Percentiles rank a stretch among this genome's conserved stretches.
Conservation (phyloP, 2,329 filamentous ascomycete genomes). For the Lachnellula suecica region DNA sequence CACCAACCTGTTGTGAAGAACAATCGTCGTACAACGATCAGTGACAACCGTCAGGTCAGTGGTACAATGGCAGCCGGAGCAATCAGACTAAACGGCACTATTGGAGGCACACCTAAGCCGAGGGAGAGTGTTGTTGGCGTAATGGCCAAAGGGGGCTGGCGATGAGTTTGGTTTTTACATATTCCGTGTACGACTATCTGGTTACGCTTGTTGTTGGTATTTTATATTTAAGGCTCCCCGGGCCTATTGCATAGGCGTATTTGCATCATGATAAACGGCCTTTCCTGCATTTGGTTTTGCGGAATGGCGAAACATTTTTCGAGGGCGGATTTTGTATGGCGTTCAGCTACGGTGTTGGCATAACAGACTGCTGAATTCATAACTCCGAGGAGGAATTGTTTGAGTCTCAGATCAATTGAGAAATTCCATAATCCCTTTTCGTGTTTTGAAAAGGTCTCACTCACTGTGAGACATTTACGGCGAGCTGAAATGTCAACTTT, state of each 20-base stretch:
- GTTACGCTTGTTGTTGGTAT: constrained; percentile 9
- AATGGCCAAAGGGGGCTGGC: constrained; percentile 32
- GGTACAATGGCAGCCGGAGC: constrained; percentile 20
- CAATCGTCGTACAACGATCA: constrained; percentile 30
- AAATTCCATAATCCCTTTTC: too few species aligned
- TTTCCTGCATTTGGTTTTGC: constrained; percentile 7
- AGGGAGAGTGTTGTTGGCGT: constrained; percentile 30
- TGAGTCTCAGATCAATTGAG: not conserved
- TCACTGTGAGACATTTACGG: too few species aligned
- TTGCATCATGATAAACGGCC: constrained; percentile 24
- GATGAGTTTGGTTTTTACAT: constrained; percentile 13
- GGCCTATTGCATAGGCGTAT: constrained; percentile 15
- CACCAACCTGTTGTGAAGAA: constrained; percentile 57
- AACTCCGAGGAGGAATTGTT: not conserved
- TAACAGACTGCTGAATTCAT: constrained; percentile 6
- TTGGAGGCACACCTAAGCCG: constrained; percentile 23
- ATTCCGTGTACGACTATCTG: constrained; percentile 2
- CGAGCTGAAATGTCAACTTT: too few species aligned
- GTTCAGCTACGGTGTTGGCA: constrained; percentile 12
- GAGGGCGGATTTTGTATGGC: constrained; percentile 1
- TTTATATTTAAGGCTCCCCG: constrained; percentile 1
- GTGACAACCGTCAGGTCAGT: constrained; percentile 26
- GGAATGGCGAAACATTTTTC: not conserved
- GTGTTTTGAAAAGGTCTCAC: too few species aligned
- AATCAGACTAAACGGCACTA: constrained; percentile 23